Conservation (phyloP, 345 rosid species). For the Citrus unshiu region DNA sequence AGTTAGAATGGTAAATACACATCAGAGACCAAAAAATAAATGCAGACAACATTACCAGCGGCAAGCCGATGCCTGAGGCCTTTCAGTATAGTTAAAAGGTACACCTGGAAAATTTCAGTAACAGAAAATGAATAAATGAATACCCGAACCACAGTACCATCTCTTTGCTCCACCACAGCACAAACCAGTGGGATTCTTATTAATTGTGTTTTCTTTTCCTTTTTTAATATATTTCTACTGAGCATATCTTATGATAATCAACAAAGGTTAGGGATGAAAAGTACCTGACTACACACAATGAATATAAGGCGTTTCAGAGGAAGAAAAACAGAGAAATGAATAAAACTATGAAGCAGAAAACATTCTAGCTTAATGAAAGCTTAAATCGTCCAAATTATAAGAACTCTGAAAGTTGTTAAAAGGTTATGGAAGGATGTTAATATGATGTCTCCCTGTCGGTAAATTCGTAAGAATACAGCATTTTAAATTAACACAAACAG, state of each 20-base stretch:
- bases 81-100: conserved; percentile 71
- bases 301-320: not conserved
- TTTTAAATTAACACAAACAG: not conserved
- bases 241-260: not conserved
- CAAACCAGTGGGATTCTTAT: not conserved
- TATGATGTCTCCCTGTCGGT: not conserved
- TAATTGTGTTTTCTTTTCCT: not conserved
- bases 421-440: not conserved
- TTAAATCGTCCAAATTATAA: not conserved
- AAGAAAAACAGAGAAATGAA: not conserved
- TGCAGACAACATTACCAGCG: conserved; percentile 53
- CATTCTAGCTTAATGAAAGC: not conserved
- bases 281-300: not conserved
- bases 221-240: not conserved
- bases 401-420: not conserved
- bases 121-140: not conserved
- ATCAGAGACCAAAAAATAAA: not conserved
- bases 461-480: not conserved
- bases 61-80: conserved; percentile 94
- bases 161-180: not conserved
- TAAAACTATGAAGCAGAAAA: not conserved
- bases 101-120: conserved; percentile 57
- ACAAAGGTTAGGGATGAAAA: no score
- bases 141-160: not conserved
- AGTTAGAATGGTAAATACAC: not conserved